Base-by-base conservation (phyloP, 257 asterid genomes). In the Gardenia jasminoides region DNA sequence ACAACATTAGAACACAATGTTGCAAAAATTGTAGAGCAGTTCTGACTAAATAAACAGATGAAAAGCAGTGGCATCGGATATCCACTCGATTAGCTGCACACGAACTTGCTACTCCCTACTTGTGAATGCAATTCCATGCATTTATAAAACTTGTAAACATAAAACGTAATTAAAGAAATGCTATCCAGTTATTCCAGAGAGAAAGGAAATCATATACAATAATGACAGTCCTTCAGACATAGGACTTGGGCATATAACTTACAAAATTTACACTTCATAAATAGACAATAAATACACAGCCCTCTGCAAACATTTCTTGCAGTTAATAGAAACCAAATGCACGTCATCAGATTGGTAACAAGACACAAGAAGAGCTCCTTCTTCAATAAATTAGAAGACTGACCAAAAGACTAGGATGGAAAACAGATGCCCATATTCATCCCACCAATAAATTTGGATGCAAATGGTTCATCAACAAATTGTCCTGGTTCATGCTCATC, bases 181-280 rank as follows among this genome's bases (percentile, higher is more conserved):
- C 61, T 54, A 79, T 70, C 71, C 43, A 50, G 78, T 79, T 41
- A 52, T 66, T 80, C 70, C 22, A 78, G 43, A 30, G 61, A 64
- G 81, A 74, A 64, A 61, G 33, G 50, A 20, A 78, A 31, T 58
- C 52, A 48, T 76, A 65, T 77, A 80, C 86, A 82, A 61, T 62
- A 79, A 76, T 58, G 81, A 70, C 66, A 46, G 59, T 71, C 68
- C 77, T 67, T 56, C 67, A 82, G 72, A 70, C 67, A 52, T 66
- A 50, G 59, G 58, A 30, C 43, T 70, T 67, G 67, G 46, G 78
- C 48, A 82, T 79, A 85, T 82, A 86, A 88, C 80, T 87, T 86
- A 87, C 87, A 86, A 76, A 82, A 80, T 88, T 86, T 88, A 86
- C 92, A 90, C 62, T 83, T 84, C 85, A 82, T 70, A 81, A 82